Evolutionary conservation across 345 rosid species (phyloP), one percentile per base, ranked within the genome.

Genomic region (Syzygium aromaticum): DNA sequence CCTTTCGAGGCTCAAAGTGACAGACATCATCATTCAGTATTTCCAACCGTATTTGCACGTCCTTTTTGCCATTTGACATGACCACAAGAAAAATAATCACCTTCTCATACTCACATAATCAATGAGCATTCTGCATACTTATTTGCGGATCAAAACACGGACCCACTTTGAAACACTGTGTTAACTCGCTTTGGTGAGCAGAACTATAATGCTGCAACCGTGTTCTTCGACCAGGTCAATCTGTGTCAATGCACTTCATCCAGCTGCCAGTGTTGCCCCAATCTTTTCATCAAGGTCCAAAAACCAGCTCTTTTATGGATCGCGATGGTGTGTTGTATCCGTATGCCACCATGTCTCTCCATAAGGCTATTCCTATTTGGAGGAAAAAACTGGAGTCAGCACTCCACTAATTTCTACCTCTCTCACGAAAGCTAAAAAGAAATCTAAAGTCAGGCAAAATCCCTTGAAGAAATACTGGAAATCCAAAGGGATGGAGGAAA

Each of bases 291-390:
- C 90, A 93, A 54, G 92, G 82, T 86, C 97, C 96, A 40, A 88
- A 92, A 87, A 94, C 90, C 90, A 97, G 77, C 84, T 93, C 97
- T 87, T 93, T 95, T 86, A 97, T 85, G 33, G 98, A 94, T 87
- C 88, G 92, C 80, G 94, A 78, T 14, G 97, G 98, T 5, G 98
- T 93, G 91, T 84, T 89, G 92, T 94, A 88, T 87, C 98, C 95
- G 73, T 95, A 87, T 7, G 92, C 98, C 11, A 87, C 91, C 43
- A 93, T 77, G 87, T 97, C 98, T 90, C 93, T 93, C 99, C 98
- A 97, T 8, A 96, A 51, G 87, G 97, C 86, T 90, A 94, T 88
- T 87, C 96, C 82, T 73, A 38, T 73, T 22, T 73, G 82, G 82
- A 19, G 25, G 82, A 38, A 63, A 73, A 25, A 38, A 73, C 97